phyloP scores from a whole-genome alignment of 768 basidiomycete genomes.

The Clavulina sp. region DNA sequence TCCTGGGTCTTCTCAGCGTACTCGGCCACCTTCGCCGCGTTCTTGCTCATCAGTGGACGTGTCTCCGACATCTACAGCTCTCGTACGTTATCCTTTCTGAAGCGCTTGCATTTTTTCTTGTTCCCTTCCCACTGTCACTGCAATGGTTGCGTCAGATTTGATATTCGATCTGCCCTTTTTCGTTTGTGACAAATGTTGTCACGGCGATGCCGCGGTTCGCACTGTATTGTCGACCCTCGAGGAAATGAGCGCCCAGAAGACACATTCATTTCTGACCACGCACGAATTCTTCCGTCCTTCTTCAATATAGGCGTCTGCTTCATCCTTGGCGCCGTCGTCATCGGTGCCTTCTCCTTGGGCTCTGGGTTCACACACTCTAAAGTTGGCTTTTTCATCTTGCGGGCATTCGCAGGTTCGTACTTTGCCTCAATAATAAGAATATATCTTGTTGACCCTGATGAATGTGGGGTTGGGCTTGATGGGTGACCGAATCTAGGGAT shows the following conservation, averaged over 20 bases:
- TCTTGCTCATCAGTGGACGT: neutral
- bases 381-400: slow-evolving; percentile 31
- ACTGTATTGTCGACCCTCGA: too few relatives aligned
- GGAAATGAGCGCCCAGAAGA: too few relatives aligned
- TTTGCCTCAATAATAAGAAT: too few relatives aligned
- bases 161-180: too few relatives aligned
- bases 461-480: slow-evolving; percentile 19
- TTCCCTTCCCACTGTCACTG: too few relatives aligned
- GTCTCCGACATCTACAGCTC: slow-evolving; percentile 1
- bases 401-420: slow-evolving; percentile 35
- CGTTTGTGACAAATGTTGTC: too few relatives aligned
- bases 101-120: too few relatives aligned
- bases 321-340: slow-evolving; percentile 22
- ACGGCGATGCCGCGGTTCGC: neutral
- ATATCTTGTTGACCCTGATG: neutral
- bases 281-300: too few relatives aligned
- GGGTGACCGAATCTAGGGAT: slow-evolving; percentile 13
- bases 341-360: slow-evolving; percentile 29
- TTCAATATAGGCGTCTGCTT: slow-evolving; percentile 24
- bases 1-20: slow-evolving; percentile 1
- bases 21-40: neutral
- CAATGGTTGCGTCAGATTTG: too few relatives aligned
- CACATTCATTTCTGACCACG: too few relatives aligned
- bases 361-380: slow-evolving; percentile 31
- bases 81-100: neutral